Base-by-base conservation (phyloP, 2,329 filamentous ascomycete genomes). In the Phyllosticta ampelicida region DNA sequence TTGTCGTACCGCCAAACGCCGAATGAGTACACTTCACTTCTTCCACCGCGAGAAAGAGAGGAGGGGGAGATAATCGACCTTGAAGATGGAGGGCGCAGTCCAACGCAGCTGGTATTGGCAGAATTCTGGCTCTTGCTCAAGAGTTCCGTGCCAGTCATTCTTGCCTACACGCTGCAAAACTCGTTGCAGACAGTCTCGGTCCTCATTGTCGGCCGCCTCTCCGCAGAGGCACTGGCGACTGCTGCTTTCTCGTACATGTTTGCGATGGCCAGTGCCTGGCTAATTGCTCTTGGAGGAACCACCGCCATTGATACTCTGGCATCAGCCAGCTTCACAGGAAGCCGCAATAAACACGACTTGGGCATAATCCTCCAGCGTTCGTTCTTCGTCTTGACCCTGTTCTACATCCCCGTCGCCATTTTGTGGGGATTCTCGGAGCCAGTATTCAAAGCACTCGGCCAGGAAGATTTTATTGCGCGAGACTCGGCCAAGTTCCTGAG, bases 161-260 rank as follows among this genome's bases (percentile, higher is more conserved):
- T 95, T 44, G 89, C 89, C 60, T 95, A 95, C 71, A 86, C 86
- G 9, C 77, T 95, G 5, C 90, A 95, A 61, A 95, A 92, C 70
- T 90, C 86, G 5, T 75, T 95, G 0, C 90, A 95, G 68, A 95
- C 90, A 0, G 69, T 87, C 1, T 94, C 89, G 0, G 87, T 95
- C 4, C 75, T 95, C 51, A 85, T 95, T 44, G 89, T 89, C 2
- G 90, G 90, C 9, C 84, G 88, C 2, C 75, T 90, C 0, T 91
- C 87, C 0, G 86, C 90, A 0, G 86, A 94, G 70, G 84, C 89
- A 1, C 75, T 95, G 6, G 88, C 90, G 0, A 88, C 86, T 0
- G 86, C 89, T 1, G 89, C 90, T 0, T 95, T 95, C 66, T 88
- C 87, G 1, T 92, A 94, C 75, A 95, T 95, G 90, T 95, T 95